Conservation (phyloP, 1,284 basidiomycete species). For the Ganoderma leucocontextum region DNA sequence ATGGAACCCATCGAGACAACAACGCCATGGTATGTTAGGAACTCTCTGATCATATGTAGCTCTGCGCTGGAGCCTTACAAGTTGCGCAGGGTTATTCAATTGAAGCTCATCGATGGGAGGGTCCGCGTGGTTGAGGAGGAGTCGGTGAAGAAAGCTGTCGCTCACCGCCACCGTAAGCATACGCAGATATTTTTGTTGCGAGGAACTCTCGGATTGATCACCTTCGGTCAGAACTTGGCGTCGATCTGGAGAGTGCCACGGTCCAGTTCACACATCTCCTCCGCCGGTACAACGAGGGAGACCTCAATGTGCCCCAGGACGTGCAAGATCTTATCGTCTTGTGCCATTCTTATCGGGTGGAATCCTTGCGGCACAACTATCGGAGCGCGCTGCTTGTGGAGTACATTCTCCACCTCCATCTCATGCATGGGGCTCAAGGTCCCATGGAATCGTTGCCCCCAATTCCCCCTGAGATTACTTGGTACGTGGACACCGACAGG, state of each 20-base stretch:
- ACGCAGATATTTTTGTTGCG: neutral
- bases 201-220: neutral
- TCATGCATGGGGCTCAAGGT: no score
- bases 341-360: no score
- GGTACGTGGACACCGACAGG: no score
- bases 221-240: neutral
- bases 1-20: neutral
- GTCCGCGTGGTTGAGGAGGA: neutral
- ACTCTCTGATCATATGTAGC: neutral
- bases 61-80: neutral
- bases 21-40: neutral
- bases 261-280: no score
- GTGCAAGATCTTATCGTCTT: no score
- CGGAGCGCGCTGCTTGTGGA: no score
- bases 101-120: neutral
- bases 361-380: no score
- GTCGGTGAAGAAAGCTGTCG: neutral
- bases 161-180: neutral
- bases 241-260: neutral
- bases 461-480: no score
- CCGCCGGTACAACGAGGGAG: no score
- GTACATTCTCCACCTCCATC: no score
- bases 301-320: no score
- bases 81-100: neutral
- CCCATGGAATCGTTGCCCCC: no score